Evolutionary conservation across 169 alveolate species (phyloP).

Genomic region (Plasmodium gonderi): DNA sequence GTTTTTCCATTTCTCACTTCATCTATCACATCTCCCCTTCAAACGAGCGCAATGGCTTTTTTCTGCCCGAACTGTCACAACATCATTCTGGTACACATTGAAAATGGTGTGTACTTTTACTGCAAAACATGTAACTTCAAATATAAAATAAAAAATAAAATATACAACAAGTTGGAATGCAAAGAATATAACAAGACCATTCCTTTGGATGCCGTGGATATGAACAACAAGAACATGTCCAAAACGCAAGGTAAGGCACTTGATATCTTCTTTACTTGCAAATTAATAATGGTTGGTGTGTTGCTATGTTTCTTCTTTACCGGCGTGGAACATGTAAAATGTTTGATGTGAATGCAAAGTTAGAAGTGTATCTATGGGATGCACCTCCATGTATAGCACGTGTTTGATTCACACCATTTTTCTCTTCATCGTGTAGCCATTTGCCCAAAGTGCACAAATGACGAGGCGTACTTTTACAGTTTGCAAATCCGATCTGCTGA

Average conservation of each 20-base stretch:
- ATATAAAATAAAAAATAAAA: slow-evolving; percentile 64
- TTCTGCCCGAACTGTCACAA: slow-evolving; percentile 81
- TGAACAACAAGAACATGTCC: slow-evolving; percentile 69
- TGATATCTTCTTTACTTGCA: neutral
- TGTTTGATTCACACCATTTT: neutral
- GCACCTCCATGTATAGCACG: neutral
- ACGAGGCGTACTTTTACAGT: slow-evolving; percentile 87
- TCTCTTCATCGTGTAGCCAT: slow-evolving; percentile 76
- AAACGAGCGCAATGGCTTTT: slow-evolving; percentile 71
- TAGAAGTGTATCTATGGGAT: no score
- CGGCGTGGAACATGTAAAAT: no score
- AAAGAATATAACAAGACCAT: slow-evolving; percentile 22
- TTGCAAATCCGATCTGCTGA: slow-evolving; percentile 87
- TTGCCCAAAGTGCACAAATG: slow-evolving; percentile 85
- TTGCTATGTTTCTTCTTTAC: neutral
- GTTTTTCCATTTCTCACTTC: neutral
- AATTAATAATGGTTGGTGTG: neutral
- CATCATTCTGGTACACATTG: slow-evolving; percentile 55
- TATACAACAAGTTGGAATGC: slow-evolving; percentile 54
- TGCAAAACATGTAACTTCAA: slow-evolving; percentile 63
- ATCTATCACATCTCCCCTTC: neutral
- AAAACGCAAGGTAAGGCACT: slow-evolving; percentile 67
- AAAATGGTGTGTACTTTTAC: slow-evolving; percentile 53
- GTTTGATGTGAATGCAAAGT: no score
- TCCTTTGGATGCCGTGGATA: slow-evolving; percentile 71